Evolutionary conservation across 1,284 basidiomycete species (phyloP).

Genomic region (Rhodotorula sp.): DNA sequence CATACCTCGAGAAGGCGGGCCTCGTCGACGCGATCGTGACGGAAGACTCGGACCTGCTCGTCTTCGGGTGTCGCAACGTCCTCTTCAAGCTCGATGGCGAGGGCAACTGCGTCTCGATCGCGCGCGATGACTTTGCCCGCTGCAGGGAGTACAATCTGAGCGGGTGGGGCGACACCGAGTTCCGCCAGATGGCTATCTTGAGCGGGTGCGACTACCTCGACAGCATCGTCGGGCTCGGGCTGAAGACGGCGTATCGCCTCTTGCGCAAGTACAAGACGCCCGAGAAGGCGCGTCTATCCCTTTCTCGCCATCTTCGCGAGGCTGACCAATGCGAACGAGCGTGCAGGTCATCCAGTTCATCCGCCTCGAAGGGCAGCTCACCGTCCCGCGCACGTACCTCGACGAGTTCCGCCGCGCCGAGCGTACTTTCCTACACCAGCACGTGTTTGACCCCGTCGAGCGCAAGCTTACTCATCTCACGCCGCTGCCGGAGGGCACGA

Average conservation of each 20-base stretch:
- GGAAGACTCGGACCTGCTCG: constrained; percentile 96
- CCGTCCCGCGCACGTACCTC: constrained; percentile 74
- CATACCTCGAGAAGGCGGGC: constrained; percentile 81
- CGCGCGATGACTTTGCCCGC: constrained; percentile 72
- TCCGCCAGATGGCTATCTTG: constrained; percentile 75
- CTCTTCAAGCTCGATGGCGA: constrained; percentile 81
- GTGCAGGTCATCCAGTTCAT: constrained; percentile 65
- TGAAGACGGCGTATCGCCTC: constrained; percentile 85
- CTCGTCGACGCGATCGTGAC: constrained; percentile 91
- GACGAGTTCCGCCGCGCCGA: constrained; percentile 71
- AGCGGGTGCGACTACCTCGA: constrained; percentile 90
- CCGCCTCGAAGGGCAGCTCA: constrained; percentile 79
- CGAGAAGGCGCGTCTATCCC: constrained; percentile 63
- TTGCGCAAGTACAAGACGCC: constrained; percentile 81
- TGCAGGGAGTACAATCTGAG: constrained; percentile 74
- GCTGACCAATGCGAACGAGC: too few relatives aligned
- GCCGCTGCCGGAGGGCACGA: constrained; percentile 57
- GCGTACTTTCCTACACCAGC: constrained; percentile 89
- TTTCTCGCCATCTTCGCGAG: neutral
- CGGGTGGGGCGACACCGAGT: constrained; percentile 86
- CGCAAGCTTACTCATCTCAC: constrained; percentile 70
- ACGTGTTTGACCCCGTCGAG: constrained; percentile 78
- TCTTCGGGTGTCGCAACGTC: constrained; percentile 82
- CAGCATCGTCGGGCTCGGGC: constrained; percentile 51
- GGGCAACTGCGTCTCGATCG: constrained; percentile 75